Base-by-base conservation (phyloP, 2,329 filamentous ascomycete species). In the Chrysoporthe cubensis region DNA sequence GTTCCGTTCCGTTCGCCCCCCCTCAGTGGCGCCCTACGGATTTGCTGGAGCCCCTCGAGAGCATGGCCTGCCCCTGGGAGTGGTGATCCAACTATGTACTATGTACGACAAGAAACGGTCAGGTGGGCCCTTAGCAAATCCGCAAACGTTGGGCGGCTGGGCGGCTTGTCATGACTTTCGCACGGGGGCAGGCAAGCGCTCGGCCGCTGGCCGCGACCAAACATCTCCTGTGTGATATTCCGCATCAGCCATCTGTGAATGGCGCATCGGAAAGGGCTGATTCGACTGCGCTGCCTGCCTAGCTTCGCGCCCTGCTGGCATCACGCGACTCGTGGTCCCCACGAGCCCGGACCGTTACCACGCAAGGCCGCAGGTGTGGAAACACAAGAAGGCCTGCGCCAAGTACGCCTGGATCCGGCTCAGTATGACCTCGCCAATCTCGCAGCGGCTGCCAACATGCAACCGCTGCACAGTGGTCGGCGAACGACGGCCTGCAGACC, bases 341-440 rank as follows among this genome's bases (percentile, higher is more conserved):
- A 48, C 50, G 26, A 40, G 34, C 32, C 50, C 46, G 52, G 34
- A 57, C 66, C 54, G 43, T 50, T 40, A 48, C 54, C 44, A 60
- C 44, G 50, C 54, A 26, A 48, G 48, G 44, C 43, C 44, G 59
- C 32, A 69, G 43, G 67, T 69, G 69, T 69, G 70, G 69, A 62
- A 66, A 68, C 70, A 74, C 71, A 71, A 52, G 37, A 67, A 64
- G 52, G 59, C 42, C 60, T 65, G 65, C 64, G 65, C 44, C 46
- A 65, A 63, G 46, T 52, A 65, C 58, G 32, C 62, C 62, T 62
- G 68, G 60, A 48, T 54, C 48, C 60, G 63, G 68, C 73, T 74
- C 54, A 66, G 74, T 74, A 75, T 74, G 65, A 76, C 74, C 70
- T 78, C 77, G 77, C 77, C 73, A 79, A 79, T 78, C 77, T 78